These are phyloP conservation scores for Hypoxylon sp. DNA, from an alignment of 2,329 filamentous ascomycete genomes.

Conservation along the genomic window DNA sequence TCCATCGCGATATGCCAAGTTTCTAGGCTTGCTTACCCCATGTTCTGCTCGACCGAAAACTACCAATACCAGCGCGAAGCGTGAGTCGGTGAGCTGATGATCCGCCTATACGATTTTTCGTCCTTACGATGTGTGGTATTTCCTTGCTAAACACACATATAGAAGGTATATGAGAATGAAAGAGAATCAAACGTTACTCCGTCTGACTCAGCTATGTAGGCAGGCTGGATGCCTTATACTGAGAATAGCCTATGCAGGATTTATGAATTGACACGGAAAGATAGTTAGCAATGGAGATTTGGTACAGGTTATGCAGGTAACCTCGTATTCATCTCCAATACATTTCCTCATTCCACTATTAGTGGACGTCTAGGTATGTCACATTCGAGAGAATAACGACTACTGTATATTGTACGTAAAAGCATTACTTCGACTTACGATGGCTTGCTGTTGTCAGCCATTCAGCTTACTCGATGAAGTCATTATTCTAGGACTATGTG, in stretches of 20 bases:
- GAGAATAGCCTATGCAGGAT: neutral
- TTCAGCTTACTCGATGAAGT: neutral
- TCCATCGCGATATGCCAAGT: slow-evolving; percentile 11
- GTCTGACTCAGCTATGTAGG: slow-evolving; percentile 30
- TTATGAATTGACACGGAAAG: slow-evolving; percentile 4
- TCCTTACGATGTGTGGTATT: slow-evolving; percentile 8
- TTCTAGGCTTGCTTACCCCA: slow-evolving; percentile 5
- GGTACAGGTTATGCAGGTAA: slow-evolving; percentile 32
- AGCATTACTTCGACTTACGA: slow-evolving; percentile 6
- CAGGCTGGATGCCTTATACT: slow-evolving; percentile 6
- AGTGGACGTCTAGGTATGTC: neutral
- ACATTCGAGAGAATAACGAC: neutral
- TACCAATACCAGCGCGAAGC: slow-evolving; percentile 25
- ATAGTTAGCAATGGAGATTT: slow-evolving; percentile 1
- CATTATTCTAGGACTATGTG: neutral
- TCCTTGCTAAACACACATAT: neutral
- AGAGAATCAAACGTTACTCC: slow-evolving; percentile 7
- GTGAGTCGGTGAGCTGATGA: slow-evolving; percentile 20
- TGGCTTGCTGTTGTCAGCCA: neutral
- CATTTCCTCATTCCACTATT: slow-evolving; percentile 6
- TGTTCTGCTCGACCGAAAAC: slow-evolving; percentile 1
- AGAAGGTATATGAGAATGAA: slow-evolving; percentile 2
- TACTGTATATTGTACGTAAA: neutral
- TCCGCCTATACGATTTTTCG: neutral
- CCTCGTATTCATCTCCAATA: slow-evolving; percentile 33